Conservation (phyloP, 805 yeast species). For the Priceomyces melissophilus region DNA sequence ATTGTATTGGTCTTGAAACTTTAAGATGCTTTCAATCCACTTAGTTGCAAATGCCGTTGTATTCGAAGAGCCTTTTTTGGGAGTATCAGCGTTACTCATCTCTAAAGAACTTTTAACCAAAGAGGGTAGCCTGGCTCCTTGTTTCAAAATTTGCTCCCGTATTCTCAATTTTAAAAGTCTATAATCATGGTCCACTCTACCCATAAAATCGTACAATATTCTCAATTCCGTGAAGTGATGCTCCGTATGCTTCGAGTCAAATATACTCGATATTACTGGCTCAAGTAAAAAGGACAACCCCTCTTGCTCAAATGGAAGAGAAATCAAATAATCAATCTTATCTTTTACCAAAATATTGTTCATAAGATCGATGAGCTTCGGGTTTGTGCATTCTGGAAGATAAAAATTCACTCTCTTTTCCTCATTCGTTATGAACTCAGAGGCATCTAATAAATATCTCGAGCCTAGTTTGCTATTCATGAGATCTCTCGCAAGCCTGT, state of each 20-base stretch:
- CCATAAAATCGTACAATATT: slow-evolving; percentile 47
- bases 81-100: slow-evolving; percentile 3
- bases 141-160: slow-evolving; percentile 40
- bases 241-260: slow-evolving; percentile 5
- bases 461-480: slow-evolving; percentile 47
- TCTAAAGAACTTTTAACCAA: slow-evolving; percentile 16
- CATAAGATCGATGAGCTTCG: slow-evolving; percentile 53
- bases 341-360: slow-evolving; percentile 56
- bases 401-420: slow-evolving; percentile 51
- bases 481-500: slow-evolving; percentile 41
- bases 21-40: slow-evolving; percentile 63
- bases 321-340: slow-evolving; percentile 54
- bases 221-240: slow-evolving; percentile 38
- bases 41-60: slow-evolving; percentile 55
- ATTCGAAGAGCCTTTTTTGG: slow-evolving; percentile 15
- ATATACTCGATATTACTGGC: slow-evolving; percentile 29
- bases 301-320: slow-evolving; percentile 41
- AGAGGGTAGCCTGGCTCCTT: slow-evolving; percentile 40
- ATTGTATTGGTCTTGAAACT: slow-evolving; percentile 49
- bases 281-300: slow-evolving; percentile 60
- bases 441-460: slow-evolving; percentile 49
- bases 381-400: slow-evolving; percentile 51
- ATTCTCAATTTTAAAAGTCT: slow-evolving; percentile 48
- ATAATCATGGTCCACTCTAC: slow-evolving; percentile 52
- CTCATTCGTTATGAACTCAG: slow-evolving; percentile 60